Conservation (phyloP, 2,329 filamentous ascomycete species). For the Fusarium sp. region DNA sequence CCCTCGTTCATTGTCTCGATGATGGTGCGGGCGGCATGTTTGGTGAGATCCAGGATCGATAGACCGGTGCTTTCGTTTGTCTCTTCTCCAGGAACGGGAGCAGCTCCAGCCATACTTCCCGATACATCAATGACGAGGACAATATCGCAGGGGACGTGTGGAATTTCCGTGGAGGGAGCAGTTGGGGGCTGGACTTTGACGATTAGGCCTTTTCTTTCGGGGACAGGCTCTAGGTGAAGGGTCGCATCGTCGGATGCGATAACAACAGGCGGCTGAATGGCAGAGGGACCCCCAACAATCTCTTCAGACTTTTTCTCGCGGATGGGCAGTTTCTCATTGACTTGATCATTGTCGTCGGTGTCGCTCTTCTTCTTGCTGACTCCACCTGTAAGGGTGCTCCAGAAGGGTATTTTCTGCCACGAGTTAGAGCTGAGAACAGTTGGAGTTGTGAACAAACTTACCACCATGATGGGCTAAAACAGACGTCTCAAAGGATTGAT, state of each 20-base stretch:
- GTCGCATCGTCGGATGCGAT: slow-evolving; percentile 24
- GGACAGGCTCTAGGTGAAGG: slow-evolving; percentile 56
- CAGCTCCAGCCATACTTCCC: slow-evolving; percentile 63
- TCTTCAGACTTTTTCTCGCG: slow-evolving; percentile 11
- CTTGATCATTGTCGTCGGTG: neutral
- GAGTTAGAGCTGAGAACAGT: neutral
- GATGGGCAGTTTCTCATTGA: neutral
- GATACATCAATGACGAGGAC: slow-evolving; percentile 73
- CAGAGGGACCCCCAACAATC: neutral
- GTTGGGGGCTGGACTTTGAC: slow-evolving; percentile 60
- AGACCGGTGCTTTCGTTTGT: slow-evolving; percentile 63
- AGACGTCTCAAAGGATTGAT: neutral
- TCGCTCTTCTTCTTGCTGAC: slow-evolving; percentile 1
- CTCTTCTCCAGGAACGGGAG: slow-evolving; percentile 60
- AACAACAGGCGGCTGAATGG: neutral
- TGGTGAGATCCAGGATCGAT: slow-evolving; percentile 68
- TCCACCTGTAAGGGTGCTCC: neutral
- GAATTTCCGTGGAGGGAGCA: slow-evolving; percentile 43
- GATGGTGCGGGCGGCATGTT: slow-evolving; percentile 70
- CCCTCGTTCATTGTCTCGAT: slow-evolving; percentile 65
- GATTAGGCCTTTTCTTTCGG: slow-evolving; percentile 55
- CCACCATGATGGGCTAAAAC: slow-evolving; percentile 29
- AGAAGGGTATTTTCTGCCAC: slow-evolving; percentile 34
- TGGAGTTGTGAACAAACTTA: neutral
- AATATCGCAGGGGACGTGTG: slow-evolving; percentile 67